These are phyloP conservation scores for Dactylellina drechsleri DNA, from an alignment of 2,329 filamentous ascomycete species.

Conservation along the genomic window DNA sequence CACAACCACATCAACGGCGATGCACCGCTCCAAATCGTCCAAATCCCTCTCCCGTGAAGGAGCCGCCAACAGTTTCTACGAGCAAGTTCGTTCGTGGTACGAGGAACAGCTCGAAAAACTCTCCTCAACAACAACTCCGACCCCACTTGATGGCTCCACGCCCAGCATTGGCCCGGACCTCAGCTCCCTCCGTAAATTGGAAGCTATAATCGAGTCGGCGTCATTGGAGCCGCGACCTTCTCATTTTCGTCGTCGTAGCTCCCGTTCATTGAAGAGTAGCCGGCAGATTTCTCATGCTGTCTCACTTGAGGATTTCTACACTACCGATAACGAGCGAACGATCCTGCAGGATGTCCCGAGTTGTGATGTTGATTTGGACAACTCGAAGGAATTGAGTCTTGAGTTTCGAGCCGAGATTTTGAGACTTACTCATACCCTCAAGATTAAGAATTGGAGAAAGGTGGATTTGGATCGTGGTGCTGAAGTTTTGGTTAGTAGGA, in stretches of 20 bases:
- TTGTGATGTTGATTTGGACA: constrained; percentile 42
- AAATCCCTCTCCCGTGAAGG: constrained; percentile 36
- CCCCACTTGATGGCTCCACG: not conserved
- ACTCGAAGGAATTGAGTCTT: constrained; percentile 41
- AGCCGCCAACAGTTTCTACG: constrained; percentile 38
- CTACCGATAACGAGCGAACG: constrained; percentile 47
- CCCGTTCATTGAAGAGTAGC: constrained; percentile 35
- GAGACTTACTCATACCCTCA: constrained; percentile 85
- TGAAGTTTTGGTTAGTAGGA: constrained; percentile 75
- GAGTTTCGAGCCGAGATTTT: constrained; percentile 93
- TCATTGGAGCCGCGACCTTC: constrained; percentile 37
- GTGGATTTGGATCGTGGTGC: constrained; percentile 78
- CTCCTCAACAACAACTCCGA: not conserved
- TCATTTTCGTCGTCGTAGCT: constrained; percentile 39
- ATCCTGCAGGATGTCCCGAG: constrained; percentile 39
- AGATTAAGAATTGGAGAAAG: constrained; percentile 88
- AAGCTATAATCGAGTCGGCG: constrained; percentile 46
- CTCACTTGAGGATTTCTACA: constrained; percentile 48
- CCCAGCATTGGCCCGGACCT: constrained; percentile 14
- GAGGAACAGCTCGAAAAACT: constrained; percentile 41
- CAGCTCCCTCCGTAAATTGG: constrained; percentile 36
- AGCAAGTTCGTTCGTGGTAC: constrained; percentile 46
- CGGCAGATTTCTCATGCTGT: constrained; percentile 21
- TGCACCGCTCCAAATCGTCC: constrained; percentile 24
- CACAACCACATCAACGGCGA: not conserved